Evolutionary conservation across 352 stramenopile species (phyloP), one percentile per base, ranked within the genome.

Genomic region (Phytophthora tubulina): DNA sequence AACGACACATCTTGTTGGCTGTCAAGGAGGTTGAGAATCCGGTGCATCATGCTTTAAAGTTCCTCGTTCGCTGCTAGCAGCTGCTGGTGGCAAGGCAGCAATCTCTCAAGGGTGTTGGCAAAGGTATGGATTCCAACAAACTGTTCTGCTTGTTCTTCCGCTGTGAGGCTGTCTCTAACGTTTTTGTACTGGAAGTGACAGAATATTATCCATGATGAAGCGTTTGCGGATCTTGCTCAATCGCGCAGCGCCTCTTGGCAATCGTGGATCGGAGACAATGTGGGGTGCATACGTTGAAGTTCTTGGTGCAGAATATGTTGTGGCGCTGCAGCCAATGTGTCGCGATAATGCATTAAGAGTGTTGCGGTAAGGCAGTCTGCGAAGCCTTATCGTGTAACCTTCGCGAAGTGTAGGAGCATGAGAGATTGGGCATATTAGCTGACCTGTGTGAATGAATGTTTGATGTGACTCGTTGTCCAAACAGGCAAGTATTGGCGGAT

Each of bases 291-390:
- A 11, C 48, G 33, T 8, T 51, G 45, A 3, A 41, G 13, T n/a
- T 42, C 45, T 15, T 48, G 33, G 36, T 57, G 58, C 5, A 66
- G 21, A 21, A 41, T 57, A 42, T 66, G 58, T 3, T 51, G 35
- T 4, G 58, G 58, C 5, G 35, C 9, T n/a, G 32, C 11, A 3
- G 57, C 32, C 4, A 66, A 9, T 2, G 61, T 56, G n/a, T 68
- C 63, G 0, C 38, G 33, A 7, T 59, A 52, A 13, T 71, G 65
- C 38, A 72, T 72, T 2, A 72, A 21, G 6, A 72, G 10, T 0
- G 46, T 67, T 1, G 45, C 35, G 3, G 55, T 62, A 44, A 72
- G 48, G 15, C 36, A 62, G 17, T 72, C 64, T 2, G 61, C 38
- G 7, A 61, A 68, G 9, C 50, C 49, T 35, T 64, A 60, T 6